phyloP scores from a whole-genome alignment of 2,329 filamentous ascomycete species.

The Spiromastix sp. region DNA sequence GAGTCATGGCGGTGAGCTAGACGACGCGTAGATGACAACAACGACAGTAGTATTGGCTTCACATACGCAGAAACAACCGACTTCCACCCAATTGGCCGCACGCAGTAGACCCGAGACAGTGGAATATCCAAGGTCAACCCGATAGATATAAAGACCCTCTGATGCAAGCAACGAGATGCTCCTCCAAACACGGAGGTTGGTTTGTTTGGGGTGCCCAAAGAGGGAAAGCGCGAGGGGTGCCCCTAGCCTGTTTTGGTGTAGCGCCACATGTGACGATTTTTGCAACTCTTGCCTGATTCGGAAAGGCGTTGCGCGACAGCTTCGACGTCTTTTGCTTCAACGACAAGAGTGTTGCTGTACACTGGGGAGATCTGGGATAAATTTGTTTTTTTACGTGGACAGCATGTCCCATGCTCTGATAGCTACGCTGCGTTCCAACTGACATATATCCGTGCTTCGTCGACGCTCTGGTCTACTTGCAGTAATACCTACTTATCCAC shows the following conservation, averaged over 20 bases:
- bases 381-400: neutral
- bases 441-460: neutral
- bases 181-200: slow-evolving; percentile 6
- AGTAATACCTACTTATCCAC: slow-evolving; percentile 38
- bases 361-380: neutral
- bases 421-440: neutral
- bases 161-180: no score
- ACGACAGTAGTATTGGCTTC: no score
- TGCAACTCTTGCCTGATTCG: no score
- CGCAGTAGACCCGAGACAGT: no score
- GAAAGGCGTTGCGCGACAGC: no score
- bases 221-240: neutral
- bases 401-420: neutral
- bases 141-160: no score
- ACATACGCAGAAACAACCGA: no score
- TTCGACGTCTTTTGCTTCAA: neutral
- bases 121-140: no score
- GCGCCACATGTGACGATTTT: no score
- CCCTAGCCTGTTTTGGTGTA: slow-evolving; percentile 17
- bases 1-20: slow-evolving; percentile 19
- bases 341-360: neutral
- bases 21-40: no score
- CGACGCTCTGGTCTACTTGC: slow-evolving; percentile 5
- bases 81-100: no score
- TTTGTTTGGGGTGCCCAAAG: slow-evolving; percentile 8